Evolutionary conservation across 768 basidiomycete genomes (phyloP).

Genomic region (Auricularia sp.): DNA sequence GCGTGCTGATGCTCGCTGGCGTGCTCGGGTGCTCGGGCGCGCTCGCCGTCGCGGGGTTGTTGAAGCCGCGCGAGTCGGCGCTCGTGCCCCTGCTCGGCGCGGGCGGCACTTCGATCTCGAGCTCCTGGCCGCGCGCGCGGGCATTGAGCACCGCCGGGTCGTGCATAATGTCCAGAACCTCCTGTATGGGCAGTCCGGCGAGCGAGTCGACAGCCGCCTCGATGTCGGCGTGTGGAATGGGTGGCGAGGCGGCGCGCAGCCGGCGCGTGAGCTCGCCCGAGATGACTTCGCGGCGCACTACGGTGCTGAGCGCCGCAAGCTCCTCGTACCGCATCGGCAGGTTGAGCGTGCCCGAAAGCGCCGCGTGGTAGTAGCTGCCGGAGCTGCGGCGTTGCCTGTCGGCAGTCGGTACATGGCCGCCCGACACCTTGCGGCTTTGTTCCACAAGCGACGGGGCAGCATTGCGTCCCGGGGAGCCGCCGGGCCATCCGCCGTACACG

Average conservation of each 20-base stretch:
- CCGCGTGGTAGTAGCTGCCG: constrained; percentile 83
- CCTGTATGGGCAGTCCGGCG: constrained; percentile 58
- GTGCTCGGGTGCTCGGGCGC: constrained; percentile 88
- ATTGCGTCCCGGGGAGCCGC: constrained; percentile 44
- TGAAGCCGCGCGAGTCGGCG: constrained; percentile 52
- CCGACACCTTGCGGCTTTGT: constrained; percentile 4
- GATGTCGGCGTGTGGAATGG: constrained; percentile 43
- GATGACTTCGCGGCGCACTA: constrained; percentile 78
- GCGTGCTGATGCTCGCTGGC: constrained; percentile 67
- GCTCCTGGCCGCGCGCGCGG: constrained; percentile 1
- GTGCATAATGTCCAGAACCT: constrained; percentile 68
- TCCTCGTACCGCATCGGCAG: constrained; percentile 85
- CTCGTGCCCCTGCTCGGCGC: neutral
- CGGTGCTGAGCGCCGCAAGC: constrained; percentile 69
- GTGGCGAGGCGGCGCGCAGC: constrained; percentile 36
- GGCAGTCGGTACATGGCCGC: constrained; percentile 13
- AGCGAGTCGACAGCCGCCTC: constrained; percentile 64
- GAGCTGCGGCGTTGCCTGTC: constrained; percentile 68
- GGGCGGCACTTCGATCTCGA: neutral
- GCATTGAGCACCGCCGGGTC: constrained; percentile 56
- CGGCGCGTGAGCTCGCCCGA: constrained; percentile 75
- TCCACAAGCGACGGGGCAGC: constrained; percentile 42
- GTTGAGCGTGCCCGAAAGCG: constrained; percentile 68
- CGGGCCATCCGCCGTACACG: constrained; percentile 58
- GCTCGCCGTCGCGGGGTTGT: constrained; percentile 64